A percentile compares a stretch with the other conserved stretches of the same genome.
phyloP scores from a whole-genome alignment of 345 rosid genomes.

The Luvunga scandens region DNA sequence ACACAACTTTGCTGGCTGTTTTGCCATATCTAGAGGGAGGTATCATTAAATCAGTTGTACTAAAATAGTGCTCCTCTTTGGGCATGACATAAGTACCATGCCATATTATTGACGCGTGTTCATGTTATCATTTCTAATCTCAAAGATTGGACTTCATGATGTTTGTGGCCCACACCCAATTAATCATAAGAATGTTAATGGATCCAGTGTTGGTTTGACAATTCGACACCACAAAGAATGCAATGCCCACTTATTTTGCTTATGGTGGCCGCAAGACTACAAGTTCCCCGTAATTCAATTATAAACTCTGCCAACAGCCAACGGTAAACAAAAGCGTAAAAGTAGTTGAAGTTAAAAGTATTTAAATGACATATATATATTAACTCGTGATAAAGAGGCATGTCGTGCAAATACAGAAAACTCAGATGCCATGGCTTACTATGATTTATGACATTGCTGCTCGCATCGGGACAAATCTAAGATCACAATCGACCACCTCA shows the following conservation, averaged over 20 bases:
- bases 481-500: no score
- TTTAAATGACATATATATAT: no score
- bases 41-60: neutral
- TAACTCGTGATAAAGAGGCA: no score
- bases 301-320: neutral
- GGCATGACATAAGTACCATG: neutral
- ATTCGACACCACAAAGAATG: neutral
- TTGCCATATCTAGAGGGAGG: no score
- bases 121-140: neutral
- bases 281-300: neutral
- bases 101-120: neutral
- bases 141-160: neutral
- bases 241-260: neutral
- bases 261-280: neutral
- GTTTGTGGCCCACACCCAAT: neutral
- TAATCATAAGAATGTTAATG: neutral
- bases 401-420: no score
- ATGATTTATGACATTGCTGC: no score
- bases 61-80: neutral
- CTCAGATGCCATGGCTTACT: no score
- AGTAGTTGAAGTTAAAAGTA: no score
- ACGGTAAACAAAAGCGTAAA: no score
- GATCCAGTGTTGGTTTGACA: neutral
- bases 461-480: no score
- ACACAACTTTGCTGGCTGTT: no score